These are phyloP conservation scores for Aspergillus quadrilineatus DNA, from an alignment of 2,329 filamentous ascomycete species.

Conservation along the genomic window DNA sequence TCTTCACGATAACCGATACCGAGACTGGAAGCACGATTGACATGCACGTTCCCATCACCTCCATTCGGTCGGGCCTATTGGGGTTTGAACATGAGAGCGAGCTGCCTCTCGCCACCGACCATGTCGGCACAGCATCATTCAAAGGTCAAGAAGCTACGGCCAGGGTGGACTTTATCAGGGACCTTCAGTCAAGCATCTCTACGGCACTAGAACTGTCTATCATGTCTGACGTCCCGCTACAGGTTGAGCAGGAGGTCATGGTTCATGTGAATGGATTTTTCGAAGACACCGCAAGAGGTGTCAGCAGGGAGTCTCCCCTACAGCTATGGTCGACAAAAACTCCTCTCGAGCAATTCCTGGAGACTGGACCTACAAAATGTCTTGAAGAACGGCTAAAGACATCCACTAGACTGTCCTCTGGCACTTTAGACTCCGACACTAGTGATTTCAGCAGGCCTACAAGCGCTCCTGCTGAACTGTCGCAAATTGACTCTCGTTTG, in stretches of 20 bases:
- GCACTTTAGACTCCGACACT: slow-evolving; percentile 28
- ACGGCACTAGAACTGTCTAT: slow-evolving; percentile 27
- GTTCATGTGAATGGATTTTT: slow-evolving; percentile 63
- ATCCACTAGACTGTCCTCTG: slow-evolving; percentile 22
- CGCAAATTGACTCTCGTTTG: slow-evolving; percentile 10
- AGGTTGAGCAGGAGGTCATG: slow-evolving; percentile 54
- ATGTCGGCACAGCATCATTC: slow-evolving; percentile 33
- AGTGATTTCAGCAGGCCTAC: slow-evolving; percentile 32
- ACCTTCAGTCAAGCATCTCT: slow-evolving; percentile 22
- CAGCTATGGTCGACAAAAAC: slow-evolving; percentile 35
- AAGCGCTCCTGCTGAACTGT: slow-evolving; percentile 19
- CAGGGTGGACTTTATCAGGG: slow-evolving; percentile 29
- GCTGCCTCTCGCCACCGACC: slow-evolving; percentile 32
- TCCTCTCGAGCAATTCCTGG: slow-evolving; percentile 50
- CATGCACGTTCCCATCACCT: slow-evolving; percentile 60
- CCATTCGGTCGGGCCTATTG: slow-evolving; percentile 41
- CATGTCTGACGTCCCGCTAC: slow-evolving; percentile 47
- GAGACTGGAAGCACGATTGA: slow-evolving; percentile 48
- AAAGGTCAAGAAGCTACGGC: slow-evolving; percentile 30
- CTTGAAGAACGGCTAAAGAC: slow-evolving; percentile 52
- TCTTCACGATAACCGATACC: slow-evolving; percentile 47
- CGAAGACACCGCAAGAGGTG: slow-evolving; percentile 58
- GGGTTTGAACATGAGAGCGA: slow-evolving; percentile 36
- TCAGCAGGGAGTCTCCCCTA: slow-evolving; percentile 41
- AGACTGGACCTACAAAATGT: slow-evolving; percentile 57